Base-by-base conservation (phyloP, 2,329 filamentous ascomycete genomes). In the Curvularia sp. region DNA sequence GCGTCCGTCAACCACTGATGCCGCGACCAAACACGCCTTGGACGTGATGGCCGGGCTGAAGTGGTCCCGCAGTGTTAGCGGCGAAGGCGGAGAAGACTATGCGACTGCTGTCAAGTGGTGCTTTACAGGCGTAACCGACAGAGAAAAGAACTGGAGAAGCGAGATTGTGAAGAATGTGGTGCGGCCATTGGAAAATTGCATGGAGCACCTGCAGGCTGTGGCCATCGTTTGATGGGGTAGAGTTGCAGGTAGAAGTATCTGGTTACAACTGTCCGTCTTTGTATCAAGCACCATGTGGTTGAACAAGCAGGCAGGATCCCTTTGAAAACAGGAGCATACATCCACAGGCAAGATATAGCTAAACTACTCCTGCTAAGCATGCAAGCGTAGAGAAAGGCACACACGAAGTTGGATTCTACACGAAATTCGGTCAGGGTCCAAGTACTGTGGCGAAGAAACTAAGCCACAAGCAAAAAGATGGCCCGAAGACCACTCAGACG, bases 101-200 rank as follows among this genome's bases (percentile, higher is more conserved):
- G 23, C 42, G 25, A 28, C 42, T 18, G 42, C 42, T 28, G 25
- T 45, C 42, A 45, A 45, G 42, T 45, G 42, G 42, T 45, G 42
- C 25, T 45, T 45, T 18, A 45, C 42, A 25, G 42, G 42, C 6
- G 42, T 45, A 0, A 45, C 42, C 28, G 42, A 27, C 15, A 27
- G 8, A 28, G 42, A 45, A 18, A 45, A 45, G 42, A 45, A 28
- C 25, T 45, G 42, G 42, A 45, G 42, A 25, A 25, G 23, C 7
- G 42, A 18, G 13, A 45, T 45, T 28, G 42, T 45, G 21, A 45
- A 15, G 15, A 45, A 45, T 27, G 42, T 45, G 15, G 25, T 45
- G 13, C 42, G 15, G 12, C 42, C 42, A 7, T 45, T 45, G 15
- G 42, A 28, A 10, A 45, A 7, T 2, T 45, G 23, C 6, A 45